phyloP scores from a whole-genome alignment of 164 flowering plant species.

The Vitis rupestris region DNA sequence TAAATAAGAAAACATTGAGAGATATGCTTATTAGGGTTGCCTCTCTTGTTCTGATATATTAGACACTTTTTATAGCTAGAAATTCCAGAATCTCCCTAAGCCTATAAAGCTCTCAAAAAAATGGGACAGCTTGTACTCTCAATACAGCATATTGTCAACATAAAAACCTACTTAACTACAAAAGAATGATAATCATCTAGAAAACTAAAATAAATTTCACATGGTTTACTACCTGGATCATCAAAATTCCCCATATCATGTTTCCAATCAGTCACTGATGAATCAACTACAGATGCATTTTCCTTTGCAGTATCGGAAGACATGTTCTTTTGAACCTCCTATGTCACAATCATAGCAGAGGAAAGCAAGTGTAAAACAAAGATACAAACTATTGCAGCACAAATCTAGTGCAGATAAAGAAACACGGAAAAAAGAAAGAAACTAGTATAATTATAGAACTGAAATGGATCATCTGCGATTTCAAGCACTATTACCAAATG shows the following conservation, averaged over 20 bases:
- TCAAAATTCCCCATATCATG: slow-evolving; percentile 47
- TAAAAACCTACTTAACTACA: neutral
- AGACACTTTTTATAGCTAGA: no score
- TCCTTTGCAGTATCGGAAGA: slow-evolving; percentile 57
- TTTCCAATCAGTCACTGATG: slow-evolving; percentile 59
- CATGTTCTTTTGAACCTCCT: slow-evolving; percentile 36
- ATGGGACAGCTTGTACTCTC: no score
- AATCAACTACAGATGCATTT: slow-evolving; percentile 68
- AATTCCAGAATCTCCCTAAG: no score
- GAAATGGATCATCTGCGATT: neutral
- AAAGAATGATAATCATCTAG: neutral
- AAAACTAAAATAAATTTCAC: neutral
- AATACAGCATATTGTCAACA: neutral
- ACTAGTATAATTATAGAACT: neutral
- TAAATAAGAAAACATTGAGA: no score
- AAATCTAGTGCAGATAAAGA: neutral
- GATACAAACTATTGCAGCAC: neutral
- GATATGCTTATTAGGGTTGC: no score
- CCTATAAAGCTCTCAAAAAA: no score
- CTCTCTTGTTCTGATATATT: no score
- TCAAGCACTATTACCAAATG: neutral
- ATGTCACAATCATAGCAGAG: neutral
- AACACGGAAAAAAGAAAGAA: neutral
- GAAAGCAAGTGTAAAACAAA: neutral
- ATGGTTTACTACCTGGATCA: slow-evolving; percentile 47